Evolutionary conservation across 352 stramenopile genomes (phyloP).

Genomic region (Globisporangium parvum): DNA sequence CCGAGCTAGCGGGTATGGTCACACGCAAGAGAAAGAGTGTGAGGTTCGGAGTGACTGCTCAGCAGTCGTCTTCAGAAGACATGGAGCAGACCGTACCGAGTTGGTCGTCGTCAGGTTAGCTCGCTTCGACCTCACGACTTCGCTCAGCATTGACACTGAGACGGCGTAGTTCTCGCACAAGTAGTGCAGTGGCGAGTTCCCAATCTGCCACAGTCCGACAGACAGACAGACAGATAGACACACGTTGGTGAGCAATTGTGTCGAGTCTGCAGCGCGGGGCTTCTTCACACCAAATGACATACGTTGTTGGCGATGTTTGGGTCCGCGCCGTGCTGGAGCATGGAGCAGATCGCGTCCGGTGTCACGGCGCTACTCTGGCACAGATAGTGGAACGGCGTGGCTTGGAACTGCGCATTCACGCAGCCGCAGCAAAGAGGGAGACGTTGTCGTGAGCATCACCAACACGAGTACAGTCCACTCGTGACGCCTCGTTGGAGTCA

Average conservation of each 20-base stretch:
- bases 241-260: background rate
- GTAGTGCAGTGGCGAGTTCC: conserved; percentile 66
- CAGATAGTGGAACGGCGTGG: conserved; percentile 65
- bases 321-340: conserved; percentile 58
- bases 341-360: conserved; percentile 27
- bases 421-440: too few relatives aligned
- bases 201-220: conserved; percentile 47
- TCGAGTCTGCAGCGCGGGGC: background rate
- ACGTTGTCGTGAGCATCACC: background rate
- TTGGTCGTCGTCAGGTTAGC: conserved; percentile 68
- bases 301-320: conserved; percentile 78
- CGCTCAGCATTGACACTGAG: conserved; percentile 49
- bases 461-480: background rate
- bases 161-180: conserved; percentile 63
- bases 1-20: conserved; percentile 27
- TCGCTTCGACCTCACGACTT: conserved; percentile 47
- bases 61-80: background rate
- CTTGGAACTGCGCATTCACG: conserved; percentile 43
- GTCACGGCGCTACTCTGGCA: conserved; percentile 57
- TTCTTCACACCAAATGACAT: background rate
- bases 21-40: background rate
- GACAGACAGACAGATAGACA: background rate
- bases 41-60: background rate
- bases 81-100: conserved; percentile 21
- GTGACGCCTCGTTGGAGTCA: too few relatives aligned